Evolutionary conservation across 352 stramenopile species (phyloP).

Genomic region (Paralagenidium karlingii): DNA sequence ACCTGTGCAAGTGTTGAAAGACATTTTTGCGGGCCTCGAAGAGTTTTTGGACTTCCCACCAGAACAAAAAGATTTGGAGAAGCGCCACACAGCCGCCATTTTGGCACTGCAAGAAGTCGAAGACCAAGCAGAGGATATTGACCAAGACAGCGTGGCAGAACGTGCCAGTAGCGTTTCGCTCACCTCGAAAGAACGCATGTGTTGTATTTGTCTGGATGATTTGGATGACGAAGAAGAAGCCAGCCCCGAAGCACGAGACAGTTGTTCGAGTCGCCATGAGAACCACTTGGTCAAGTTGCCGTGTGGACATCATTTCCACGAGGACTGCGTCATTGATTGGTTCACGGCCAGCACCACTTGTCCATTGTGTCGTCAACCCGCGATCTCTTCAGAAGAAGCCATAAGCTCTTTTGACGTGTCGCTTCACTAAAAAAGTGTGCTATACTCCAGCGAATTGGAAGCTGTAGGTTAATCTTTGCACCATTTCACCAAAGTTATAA

Average conservation of each 20-base stretch:
- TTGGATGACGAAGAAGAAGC: constrained; percentile 17
- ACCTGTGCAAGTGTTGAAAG: constrained; percentile 15
- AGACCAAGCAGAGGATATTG: neutral
- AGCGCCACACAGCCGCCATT: constrained; percentile 26
- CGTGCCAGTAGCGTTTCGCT: no score
- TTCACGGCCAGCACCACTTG: constrained; percentile 59
- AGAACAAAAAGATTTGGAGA: constrained; percentile 35
- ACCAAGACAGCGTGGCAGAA: no score
- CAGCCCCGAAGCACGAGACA: no score
- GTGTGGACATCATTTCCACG: constrained; percentile 57
- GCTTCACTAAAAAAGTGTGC: no score
- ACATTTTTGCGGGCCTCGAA: constrained; percentile 23
- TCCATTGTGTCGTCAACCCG: constrained; percentile 31
- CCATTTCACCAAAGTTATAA: no score
- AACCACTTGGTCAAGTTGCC: constrained; percentile 30
- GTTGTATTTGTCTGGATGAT: constrained; percentile 42
- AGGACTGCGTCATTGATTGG: constrained; percentile 70
- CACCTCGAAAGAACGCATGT: constrained; percentile 6
- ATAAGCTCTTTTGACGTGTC: no score
- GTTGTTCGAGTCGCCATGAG: no score
- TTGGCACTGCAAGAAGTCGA: constrained; percentile 41
- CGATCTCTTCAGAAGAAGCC: no score
- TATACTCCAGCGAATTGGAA: no score
- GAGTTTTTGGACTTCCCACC: constrained; percentile 34
- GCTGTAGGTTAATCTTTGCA: no score